phyloP scores from a whole-genome alignment of 768 basidiomycete species.

The Tylopilus plumbeoviolaceoides region DNA sequence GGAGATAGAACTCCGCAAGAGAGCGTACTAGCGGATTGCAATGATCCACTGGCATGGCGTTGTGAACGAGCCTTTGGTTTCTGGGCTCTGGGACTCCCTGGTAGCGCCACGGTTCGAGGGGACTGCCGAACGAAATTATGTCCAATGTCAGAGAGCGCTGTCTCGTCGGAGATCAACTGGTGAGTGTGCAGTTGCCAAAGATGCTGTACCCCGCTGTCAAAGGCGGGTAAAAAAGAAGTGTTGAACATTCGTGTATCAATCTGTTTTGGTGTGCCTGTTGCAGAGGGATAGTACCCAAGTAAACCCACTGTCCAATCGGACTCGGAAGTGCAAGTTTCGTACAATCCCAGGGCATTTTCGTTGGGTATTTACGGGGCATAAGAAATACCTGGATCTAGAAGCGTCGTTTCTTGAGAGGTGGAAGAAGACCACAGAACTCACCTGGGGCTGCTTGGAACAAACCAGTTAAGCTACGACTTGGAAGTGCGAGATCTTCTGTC shows the following conservation, averaged over 20 bases:
- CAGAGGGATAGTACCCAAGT: background rate
- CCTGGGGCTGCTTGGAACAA: background rate
- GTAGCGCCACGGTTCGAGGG: background rate
- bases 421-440: background rate
- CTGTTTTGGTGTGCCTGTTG: background rate
- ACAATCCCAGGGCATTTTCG: conserved; percentile 3
- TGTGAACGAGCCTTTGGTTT: background rate
- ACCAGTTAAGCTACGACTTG: background rate
- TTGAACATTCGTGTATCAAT: background rate
- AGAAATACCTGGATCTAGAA: background rate
- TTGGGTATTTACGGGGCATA: background rate
- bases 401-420: background rate
- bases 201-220: background rate
- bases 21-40: too few species aligned
- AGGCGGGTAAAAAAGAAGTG: background rate
- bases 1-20: background rate
- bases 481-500: background rate
- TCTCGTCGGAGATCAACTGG: background rate
- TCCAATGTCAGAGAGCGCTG: background rate
- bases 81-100: background rate
- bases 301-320: background rate
- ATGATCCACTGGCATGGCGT: background rate
- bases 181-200: background rate
- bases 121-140: background rate
- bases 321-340: background rate